Conservation (phyloP, 129 eudicot species). For the Flaveria sonorensis region DNA sequence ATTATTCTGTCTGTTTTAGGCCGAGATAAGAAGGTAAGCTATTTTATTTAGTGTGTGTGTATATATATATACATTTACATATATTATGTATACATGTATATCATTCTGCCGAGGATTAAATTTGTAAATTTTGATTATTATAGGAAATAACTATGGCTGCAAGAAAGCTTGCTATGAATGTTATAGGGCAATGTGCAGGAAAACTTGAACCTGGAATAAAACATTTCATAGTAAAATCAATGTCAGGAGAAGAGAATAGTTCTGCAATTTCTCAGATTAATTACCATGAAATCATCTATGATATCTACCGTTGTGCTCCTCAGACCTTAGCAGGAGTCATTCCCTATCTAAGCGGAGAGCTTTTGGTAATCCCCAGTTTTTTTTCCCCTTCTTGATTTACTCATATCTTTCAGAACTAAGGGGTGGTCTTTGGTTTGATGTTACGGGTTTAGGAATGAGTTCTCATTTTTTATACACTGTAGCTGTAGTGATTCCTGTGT, state of each 20-base stretch:
- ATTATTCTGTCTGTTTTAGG: slow-evolving; percentile 72
- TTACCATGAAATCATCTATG: slow-evolving; percentile 79
- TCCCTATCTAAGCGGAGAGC: slow-evolving; percentile 87
- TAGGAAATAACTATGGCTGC: slow-evolving; percentile 68
- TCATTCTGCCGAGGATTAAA: not conserved
- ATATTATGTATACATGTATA: not conserved
- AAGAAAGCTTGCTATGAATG: slow-evolving; percentile 90
- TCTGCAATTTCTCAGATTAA: slow-evolving; percentile 51
- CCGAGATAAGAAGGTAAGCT: slow-evolving; percentile 62
- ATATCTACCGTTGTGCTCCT: slow-evolving; percentile 86
- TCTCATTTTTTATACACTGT: not conserved
- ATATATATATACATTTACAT: too few relatives aligned
- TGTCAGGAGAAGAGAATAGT: slow-evolving; percentile 77
- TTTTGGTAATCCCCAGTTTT: slow-evolving; percentile 63
- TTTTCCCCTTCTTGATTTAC: not conserved
- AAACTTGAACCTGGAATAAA: slow-evolving; percentile 89
- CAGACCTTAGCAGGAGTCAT: slow-evolving; percentile 79
- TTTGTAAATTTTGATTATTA: slow-evolving; percentile 22
- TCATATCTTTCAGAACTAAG: not conserved
- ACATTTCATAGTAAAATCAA: slow-evolving; percentile 79
- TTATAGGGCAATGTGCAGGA: slow-evolving; percentile 71
- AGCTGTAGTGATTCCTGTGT: not conserved
- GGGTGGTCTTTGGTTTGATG: not conserved
- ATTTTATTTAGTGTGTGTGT: not conserved
- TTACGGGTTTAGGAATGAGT: not conserved